Conservation (phyloP, 1,284 basidiomycete genomes). For the Rhodotorula sp. region DNA sequence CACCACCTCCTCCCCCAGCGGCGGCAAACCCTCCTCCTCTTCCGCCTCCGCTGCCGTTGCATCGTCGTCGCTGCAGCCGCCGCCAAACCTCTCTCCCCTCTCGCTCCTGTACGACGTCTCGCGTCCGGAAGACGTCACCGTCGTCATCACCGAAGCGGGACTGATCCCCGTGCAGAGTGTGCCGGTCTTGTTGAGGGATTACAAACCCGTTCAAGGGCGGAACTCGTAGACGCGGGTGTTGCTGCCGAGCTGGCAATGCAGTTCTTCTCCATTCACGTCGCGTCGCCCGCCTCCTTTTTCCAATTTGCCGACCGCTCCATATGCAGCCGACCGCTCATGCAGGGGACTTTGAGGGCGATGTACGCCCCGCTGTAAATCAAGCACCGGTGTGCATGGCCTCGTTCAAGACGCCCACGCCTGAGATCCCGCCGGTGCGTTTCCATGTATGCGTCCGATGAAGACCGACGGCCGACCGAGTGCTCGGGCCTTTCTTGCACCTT, state of each 20-base stretch:
- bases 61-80: slow-evolving; percentile 32
- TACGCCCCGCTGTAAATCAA: too few species aligned
- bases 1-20: slow-evolving; percentile 39
- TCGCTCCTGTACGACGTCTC: slow-evolving; percentile 90
- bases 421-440: too few species aligned
- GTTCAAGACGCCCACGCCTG: too few species aligned
- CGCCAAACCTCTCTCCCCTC: slow-evolving; percentile 65
- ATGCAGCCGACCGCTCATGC: too few species aligned
- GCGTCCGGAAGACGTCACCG: slow-evolving; percentile 82
- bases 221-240: slow-evolving; percentile 9
- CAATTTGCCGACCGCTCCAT: too few species aligned
- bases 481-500: too few species aligned
- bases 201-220: slow-evolving; percentile 42
- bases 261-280: too few species aligned
- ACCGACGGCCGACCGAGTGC: too few species aligned
- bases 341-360: too few species aligned
- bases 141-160: slow-evolving; percentile 83
- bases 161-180: slow-evolving; percentile 45
- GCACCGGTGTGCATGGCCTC: too few species aligned
- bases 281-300: too few species aligned
- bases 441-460: too few species aligned
- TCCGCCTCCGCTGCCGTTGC: slow-evolving; percentile 1
- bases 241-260: neutral
- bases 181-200: slow-evolving; percentile 45
- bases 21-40: slow-evolving; percentile 2